Conservation (phyloP, 1,284 basidiomycete genomes). For the Singerocomus rubriflavus region DNA sequence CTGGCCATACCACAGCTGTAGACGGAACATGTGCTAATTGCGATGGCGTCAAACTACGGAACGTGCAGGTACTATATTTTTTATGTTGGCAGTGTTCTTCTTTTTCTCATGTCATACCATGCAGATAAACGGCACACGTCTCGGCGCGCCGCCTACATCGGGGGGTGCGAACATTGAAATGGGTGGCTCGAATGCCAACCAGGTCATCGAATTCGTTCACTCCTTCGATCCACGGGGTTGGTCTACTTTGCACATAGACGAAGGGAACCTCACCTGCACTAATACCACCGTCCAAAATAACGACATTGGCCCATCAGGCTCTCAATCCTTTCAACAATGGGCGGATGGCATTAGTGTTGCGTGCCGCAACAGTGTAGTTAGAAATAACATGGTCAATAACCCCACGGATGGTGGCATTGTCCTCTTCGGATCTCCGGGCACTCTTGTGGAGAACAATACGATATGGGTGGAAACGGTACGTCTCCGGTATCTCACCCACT, state of each 20-base stretch:
- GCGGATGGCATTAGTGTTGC: conserved; percentile 83
- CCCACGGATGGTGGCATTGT: conserved; percentile 85
- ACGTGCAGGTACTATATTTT: conserved; percentile 57
- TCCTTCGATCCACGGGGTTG: conserved; percentile 71
- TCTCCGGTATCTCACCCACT: not conserved
- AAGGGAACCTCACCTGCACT: conserved; percentile 65
- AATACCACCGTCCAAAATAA: conserved; percentile 72
- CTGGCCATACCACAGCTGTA: conserved; percentile 69
- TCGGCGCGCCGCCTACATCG: conserved; percentile 43
- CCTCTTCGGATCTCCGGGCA: conserved; percentile 78
- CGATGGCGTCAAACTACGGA: conserved; percentile 57
- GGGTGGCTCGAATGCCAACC: conserved; percentile 64
- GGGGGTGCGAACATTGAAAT: conserved; percentile 78
- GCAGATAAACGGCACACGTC: conserved; percentile 67
- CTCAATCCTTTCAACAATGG: conserved; percentile 68
- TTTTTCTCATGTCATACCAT: conserved; percentile 22
- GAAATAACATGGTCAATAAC: conserved; percentile 69
- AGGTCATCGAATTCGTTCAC: conserved; percentile 68
- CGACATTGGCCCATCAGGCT: conserved; percentile 75
- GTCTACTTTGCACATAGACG: conserved; percentile 69
- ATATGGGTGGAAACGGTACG: conserved; percentile 65
- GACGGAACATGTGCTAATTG: conserved; percentile 61
- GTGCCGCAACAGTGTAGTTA: conserved; percentile 63
- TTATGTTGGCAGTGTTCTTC: conserved; percentile 15
- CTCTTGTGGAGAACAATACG: conserved; percentile 71